Conservation (phyloP, 2,329 filamentous ascomycete species). For the Cladorrhinum sp. region DNA sequence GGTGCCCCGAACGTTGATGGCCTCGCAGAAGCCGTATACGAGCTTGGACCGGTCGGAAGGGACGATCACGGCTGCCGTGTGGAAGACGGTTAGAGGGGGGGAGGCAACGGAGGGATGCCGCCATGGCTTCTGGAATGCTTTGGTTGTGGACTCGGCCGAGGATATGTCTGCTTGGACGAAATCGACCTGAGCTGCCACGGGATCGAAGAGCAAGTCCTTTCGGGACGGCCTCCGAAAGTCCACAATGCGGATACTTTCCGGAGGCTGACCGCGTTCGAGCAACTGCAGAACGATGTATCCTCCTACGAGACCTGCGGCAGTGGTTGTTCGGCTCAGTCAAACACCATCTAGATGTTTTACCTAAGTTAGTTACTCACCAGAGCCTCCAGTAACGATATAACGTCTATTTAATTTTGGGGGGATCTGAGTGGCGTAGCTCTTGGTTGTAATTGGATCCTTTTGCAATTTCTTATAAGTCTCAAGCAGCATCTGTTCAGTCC, state of each 20-base stretch:
- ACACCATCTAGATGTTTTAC: too few species aligned
- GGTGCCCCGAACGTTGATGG: slow-evolving; percentile 52
- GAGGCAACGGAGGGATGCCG: slow-evolving; percentile 39
- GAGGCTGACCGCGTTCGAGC: slow-evolving; percentile 49
- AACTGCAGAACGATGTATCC: slow-evolving; percentile 53
- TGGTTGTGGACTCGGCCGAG: slow-evolving; percentile 39
- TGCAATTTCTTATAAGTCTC: slow-evolving; percentile 35
- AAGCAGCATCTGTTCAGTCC: slow-evolving; percentile 37
- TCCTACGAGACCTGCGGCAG: slow-evolving; percentile 56
- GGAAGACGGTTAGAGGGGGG: slow-evolving; percentile 54
- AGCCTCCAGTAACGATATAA: slow-evolving; percentile 46
- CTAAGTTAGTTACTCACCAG: slow-evolving; percentile 41
- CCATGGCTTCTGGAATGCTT: slow-evolving; percentile 49
- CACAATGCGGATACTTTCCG: slow-evolving; percentile 50
- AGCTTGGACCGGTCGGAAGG: slow-evolving; percentile 47
- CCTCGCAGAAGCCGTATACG: slow-evolving; percentile 43
- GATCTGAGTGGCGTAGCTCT: slow-evolving; percentile 31
- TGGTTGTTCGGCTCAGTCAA: too few species aligned
- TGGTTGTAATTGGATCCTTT: slow-evolving; percentile 37
- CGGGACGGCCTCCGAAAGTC: slow-evolving; percentile 46
- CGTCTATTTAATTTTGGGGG: slow-evolving; percentile 41
- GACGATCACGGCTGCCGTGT: slow-evolving; percentile 54
- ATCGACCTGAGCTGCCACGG: slow-evolving; percentile 36
- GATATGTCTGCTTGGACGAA: slow-evolving; percentile 51
- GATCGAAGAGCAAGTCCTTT: slow-evolving; percentile 39